Base-by-base conservation (phyloP, 176 grass and related monocot species). In the Raddia guianensis region DNA sequence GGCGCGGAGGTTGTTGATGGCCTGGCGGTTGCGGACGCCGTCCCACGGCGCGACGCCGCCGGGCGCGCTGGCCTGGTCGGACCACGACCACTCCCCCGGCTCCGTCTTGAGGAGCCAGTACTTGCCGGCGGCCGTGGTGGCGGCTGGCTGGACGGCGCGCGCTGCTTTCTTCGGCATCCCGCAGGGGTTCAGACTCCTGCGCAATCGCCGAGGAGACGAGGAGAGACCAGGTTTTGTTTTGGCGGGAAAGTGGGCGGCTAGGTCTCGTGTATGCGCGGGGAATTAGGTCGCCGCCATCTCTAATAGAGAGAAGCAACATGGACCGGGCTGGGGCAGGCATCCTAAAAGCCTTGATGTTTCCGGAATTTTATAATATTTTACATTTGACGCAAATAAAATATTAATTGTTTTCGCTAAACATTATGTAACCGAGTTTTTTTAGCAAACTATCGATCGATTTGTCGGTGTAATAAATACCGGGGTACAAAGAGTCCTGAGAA, bases 31-130 rank as follows among this genome's bases (percentile, higher is more conserved):
- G 37, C 88, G 83, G 18, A 98, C 90, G 84, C 90, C 92, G 71
- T 98, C 95, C 95, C 95, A 98, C 85, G 84, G 83, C 51, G 83
- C 89, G 7, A 90, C 57, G 64, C 95, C 90, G 9, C 92, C 86
- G 15, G 73, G 47, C 20, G 86, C 87, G 6, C 42, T 11, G 16
- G 56, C 86, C 92, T 98, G 95, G 80, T 94, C 81, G 49, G 91
- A 85, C 95, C 95, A 94, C 18, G 95, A 98, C 95, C 95, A 98
- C 74, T 98, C 90, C 9, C 80, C 70, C 6, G 90, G 95, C 73
- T 94, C 95, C 59, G 88, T 91, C 92, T 93, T 98, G 33, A 98
- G 81, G 13, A 98, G 71, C 92, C 92, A 98, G 74, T 91, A 87
- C 20, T 80, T 14, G 58, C 72, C 3, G 47, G 20, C 6, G 13